Percentiles rank a stretch among this genome's conserved stretches.
Evolutionary conservation across 495 filamentous ascomycete genomes (phyloP).

Genomic region (Penicillium waksmanii): DNA sequence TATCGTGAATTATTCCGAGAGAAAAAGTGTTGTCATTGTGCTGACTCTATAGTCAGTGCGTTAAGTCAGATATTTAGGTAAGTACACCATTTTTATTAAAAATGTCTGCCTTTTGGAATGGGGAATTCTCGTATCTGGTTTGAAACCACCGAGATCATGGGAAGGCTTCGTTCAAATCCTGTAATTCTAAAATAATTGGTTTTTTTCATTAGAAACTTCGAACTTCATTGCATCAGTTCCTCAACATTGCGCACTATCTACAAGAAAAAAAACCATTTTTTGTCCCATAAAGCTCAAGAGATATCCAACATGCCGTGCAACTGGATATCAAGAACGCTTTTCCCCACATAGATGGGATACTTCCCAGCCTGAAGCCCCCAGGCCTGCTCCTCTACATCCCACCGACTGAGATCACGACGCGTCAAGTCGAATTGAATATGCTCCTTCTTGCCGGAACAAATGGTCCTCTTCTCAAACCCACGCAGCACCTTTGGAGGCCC

Average conservation of each 20-base stretch:
- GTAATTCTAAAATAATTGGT: too few relatives aligned
- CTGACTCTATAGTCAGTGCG: too few relatives aligned
- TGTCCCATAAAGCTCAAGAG: background rate
- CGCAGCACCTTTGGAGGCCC: conserved; percentile 40
- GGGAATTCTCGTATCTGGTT: too few relatives aligned
- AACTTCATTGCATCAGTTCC: too few relatives aligned
- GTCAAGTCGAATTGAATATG: conserved; percentile 56
- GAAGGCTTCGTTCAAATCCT: too few relatives aligned
- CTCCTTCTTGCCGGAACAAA: conserved; percentile 45
- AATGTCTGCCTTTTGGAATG: too few relatives aligned
- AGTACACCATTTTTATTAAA: too few relatives aligned
- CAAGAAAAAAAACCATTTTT: too few relatives aligned
- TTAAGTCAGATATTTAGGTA: too few relatives aligned
- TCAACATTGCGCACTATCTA: too few relatives aligned
- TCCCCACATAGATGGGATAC: conserved; percentile 4
- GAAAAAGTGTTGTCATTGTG: background rate
- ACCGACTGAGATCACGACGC: conserved; percentile 63
- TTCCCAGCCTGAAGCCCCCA: conserved; percentile 41
- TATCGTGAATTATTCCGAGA: background rate
- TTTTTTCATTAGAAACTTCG: too few relatives aligned
- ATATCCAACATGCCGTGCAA: background rate
- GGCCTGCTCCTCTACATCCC: conserved; percentile 60
- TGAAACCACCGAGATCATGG: too few relatives aligned
- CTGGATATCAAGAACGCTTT: conserved; percentile 3
- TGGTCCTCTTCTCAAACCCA: conserved; percentile 51